phyloP scores from a whole-genome alignment of 352 stramenopile genomes.

The Globisporangium megalacanthum region DNA sequence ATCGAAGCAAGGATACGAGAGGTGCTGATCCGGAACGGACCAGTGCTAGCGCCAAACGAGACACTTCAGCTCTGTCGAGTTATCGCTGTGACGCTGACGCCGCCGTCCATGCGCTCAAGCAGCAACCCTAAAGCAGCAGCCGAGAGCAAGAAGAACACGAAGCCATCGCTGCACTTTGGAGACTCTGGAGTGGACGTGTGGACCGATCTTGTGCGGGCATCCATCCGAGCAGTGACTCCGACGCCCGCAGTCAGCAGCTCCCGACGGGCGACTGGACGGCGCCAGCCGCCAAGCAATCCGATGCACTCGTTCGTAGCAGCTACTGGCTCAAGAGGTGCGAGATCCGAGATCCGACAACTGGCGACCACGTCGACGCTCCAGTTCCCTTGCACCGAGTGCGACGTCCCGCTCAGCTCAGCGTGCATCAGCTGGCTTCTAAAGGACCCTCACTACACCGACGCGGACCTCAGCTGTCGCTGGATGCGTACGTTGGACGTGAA shows the following conservation, averaged over 20 bases:
- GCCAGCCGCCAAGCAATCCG: conserved; percentile 6
- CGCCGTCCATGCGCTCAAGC: background rate
- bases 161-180: conserved; percentile 28
- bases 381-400: conserved; percentile 26
- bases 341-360: conserved; percentile 24
- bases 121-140: background rate
- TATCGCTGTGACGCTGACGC: conserved; percentile 10
- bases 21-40: conserved; percentile 23
- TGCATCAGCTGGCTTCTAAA: conserved; percentile 29
- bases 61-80: conserved; percentile 17
- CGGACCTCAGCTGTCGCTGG: background rate
- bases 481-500: conserved; percentile 16
- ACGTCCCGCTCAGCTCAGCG: conserved; percentile 28
- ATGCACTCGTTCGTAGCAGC: background rate
- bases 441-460: background rate
- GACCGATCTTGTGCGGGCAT: conserved; percentile 11
- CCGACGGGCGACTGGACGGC: conserved; percentile 14
- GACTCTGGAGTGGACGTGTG: conserved; percentile 17
- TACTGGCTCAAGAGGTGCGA: background rate
- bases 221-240: background rate
- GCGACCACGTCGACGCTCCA: conserved; percentile 14
- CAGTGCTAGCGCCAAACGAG: conserved; percentile 13
- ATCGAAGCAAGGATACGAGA: conserved; percentile 11
- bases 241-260: background rate
- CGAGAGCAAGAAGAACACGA: conserved; percentile 6